phyloP scores from a whole-genome alignment of 2,329 filamentous ascomycete genomes.

The Nectriaceae sp. region DNA sequence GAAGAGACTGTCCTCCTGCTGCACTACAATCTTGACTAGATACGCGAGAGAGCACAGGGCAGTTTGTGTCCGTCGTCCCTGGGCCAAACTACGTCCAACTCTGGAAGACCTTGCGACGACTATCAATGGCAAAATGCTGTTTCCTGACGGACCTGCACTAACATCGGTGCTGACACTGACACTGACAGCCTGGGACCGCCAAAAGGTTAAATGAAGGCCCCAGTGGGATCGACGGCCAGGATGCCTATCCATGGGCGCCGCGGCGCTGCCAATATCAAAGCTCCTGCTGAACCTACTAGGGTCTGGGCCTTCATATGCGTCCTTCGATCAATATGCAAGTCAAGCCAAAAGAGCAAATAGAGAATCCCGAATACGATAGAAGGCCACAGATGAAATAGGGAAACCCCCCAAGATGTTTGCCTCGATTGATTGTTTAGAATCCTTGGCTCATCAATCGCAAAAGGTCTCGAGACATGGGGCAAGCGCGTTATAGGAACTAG shows the following conservation, averaged over 20 bases:
- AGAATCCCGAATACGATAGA: too few species aligned
- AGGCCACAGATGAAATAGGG: too few species aligned
- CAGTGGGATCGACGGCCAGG: background rate
- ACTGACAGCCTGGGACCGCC: background rate
- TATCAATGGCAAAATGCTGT: background rate
- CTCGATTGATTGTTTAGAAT: too few species aligned
- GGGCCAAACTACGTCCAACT: background rate
- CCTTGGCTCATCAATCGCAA: too few species aligned
- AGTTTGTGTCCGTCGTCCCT: background rate
- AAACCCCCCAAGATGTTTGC: too few species aligned
- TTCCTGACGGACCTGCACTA: background rate
- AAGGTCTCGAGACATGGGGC: too few species aligned
- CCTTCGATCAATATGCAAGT: background rate
- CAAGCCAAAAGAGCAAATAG: too few species aligned
- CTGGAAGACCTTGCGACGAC: background rate
- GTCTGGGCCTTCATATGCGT: background rate
- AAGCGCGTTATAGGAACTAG: too few species aligned
- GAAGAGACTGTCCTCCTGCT: background rate
- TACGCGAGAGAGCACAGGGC: background rate
- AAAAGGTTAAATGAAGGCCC: constrained; percentile 1
- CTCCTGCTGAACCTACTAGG: too few species aligned
- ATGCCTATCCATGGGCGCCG: background rate
- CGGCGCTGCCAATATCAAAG: background rate
- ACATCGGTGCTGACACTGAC: background rate
- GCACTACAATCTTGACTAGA: background rate